Evolutionary conservation across 2,329 filamentous ascomycete species (phyloP).

Genomic region (Trichoderma sp.): DNA sequence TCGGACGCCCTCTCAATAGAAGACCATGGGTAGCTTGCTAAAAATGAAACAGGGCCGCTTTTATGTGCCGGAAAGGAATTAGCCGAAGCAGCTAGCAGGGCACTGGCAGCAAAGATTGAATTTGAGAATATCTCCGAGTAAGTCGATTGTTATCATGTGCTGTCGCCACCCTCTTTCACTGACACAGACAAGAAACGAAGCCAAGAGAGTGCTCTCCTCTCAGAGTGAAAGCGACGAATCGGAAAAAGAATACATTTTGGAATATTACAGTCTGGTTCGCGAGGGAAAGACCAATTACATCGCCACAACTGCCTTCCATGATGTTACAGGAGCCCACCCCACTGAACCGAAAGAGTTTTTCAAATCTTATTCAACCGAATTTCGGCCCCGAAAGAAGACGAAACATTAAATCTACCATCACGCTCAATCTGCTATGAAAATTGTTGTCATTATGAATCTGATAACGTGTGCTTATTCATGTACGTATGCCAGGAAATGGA

Average conservation of each 20-base stretch:
- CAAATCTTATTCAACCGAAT: conserved; percentile 42
- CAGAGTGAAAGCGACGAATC: conserved; percentile 35
- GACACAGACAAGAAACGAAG: conserved; percentile 18
- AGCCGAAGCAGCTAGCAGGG: conserved; percentile 47
- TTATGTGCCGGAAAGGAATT: conserved; percentile 50
- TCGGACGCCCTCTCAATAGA: too few relatives aligned
- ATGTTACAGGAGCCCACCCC: conserved; percentile 49
- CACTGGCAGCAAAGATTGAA: conserved; percentile 41
- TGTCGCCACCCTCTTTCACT: neutral
- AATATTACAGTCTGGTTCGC: conserved; percentile 55
- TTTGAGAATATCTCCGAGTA: conserved; percentile 32
- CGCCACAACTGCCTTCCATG: conserved; percentile 51
- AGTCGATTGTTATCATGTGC: neutral
- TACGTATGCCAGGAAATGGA: conserved; percentile 29
- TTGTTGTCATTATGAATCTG: neutral
- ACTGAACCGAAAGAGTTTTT: conserved; percentile 53
- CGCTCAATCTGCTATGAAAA: too few relatives aligned
- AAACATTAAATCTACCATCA: conserved; percentile 13
- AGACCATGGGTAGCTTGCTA: too few relatives aligned
- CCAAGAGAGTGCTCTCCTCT: conserved; percentile 24
- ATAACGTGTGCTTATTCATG: neutral
- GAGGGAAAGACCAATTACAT: conserved; percentile 59
- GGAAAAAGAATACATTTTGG: conserved; percentile 51
- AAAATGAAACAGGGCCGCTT: conserved; percentile 42
- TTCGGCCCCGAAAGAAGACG: conserved; percentile 28